These are phyloP conservation scores for Saccharomyces hybrid DNA, from an alignment of 1,139 yeast genomes.

Conservation along the genomic window DNA sequence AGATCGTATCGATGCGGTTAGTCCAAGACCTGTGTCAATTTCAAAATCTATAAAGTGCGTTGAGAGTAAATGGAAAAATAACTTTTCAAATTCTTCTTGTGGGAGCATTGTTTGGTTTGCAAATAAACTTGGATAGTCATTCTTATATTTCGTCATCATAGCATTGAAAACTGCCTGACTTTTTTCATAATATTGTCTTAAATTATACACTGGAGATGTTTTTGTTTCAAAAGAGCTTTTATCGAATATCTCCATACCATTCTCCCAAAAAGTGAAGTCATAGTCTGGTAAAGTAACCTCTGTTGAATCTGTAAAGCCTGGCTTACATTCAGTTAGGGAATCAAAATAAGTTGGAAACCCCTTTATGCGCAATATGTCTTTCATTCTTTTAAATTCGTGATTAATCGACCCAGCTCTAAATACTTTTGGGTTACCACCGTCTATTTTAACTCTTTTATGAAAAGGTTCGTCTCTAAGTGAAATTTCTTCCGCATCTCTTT, in stretches of 20 bases:
- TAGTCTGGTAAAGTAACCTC: constrained; percentile 29
- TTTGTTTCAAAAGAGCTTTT: constrained; percentile 34
- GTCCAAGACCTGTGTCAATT: constrained; percentile 44
- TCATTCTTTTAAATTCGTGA: constrained; percentile 38
- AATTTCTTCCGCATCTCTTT: background rate
- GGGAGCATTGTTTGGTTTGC: constrained; percentile 2
- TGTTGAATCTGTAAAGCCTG: constrained; percentile 30
- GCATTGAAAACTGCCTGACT: constrained; percentile 35
- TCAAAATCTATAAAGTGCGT: constrained; percentile 35
- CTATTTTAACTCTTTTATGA: constrained; percentile 6
- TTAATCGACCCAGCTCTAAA: constrained; percentile 43
- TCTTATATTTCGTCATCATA: constrained; percentile 13
- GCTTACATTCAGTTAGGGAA: constrained; percentile 30
- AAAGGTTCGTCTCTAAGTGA: background rate
- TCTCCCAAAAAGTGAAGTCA: constrained; percentile 36
- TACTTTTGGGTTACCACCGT: constrained; percentile 1
- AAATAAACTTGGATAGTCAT: constrained; percentile 5
- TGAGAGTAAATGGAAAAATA: constrained; percentile 41
- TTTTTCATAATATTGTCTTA: constrained; percentile 47
- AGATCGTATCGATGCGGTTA: constrained; percentile 33
- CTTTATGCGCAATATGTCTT: constrained; percentile 39
- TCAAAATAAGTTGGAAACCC: constrained; percentile 44
- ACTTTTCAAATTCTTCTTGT: constrained; percentile 36
- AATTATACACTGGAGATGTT: constrained; percentile 40
- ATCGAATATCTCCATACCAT: constrained; percentile 32